These are phyloP conservation scores for Agaricus blazei DNA, from an alignment of 768 basidiomycete genomes.

Conservation along the genomic window DNA sequence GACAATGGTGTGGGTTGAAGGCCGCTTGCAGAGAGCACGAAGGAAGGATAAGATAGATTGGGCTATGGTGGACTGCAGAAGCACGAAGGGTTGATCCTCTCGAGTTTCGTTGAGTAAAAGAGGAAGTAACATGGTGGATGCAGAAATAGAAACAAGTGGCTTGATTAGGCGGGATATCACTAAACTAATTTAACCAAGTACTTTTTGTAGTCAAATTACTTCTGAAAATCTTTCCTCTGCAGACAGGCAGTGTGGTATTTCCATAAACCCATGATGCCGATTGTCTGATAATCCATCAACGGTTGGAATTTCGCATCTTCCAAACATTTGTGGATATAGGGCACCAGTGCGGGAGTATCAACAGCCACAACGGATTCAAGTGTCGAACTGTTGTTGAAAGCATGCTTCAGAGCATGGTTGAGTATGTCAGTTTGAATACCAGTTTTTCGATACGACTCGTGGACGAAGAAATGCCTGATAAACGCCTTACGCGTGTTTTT, in stretches of 20 bases:
- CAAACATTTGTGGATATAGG: constrained; percentile 43
- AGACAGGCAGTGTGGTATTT: constrained; percentile 28
- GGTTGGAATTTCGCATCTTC: constrained; percentile 44
- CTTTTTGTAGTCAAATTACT: constrained; percentile 3
- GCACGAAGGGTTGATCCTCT: constrained; percentile 35
- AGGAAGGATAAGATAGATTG: constrained; percentile 57
- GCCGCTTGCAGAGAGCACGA: constrained; percentile 27
- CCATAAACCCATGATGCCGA: constrained; percentile 56
- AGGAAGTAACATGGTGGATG: constrained; percentile 12
- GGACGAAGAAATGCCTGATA: constrained; percentile 73
- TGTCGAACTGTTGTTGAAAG: constrained; percentile 41
- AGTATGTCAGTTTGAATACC: constrained; percentile 65
- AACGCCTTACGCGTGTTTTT: constrained; percentile 47
- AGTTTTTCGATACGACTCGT: constrained; percentile 53
- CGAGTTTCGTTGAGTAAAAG: not conserved
- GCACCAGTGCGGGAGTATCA: constrained; percentile 42
- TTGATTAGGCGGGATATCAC: constrained; percentile 6
- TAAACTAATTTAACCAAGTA: constrained; percentile 4
- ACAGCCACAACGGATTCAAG: constrained; percentile 41
- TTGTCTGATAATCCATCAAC: constrained; percentile 33
- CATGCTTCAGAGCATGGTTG: constrained; percentile 47
- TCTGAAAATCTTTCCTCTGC: constrained; percentile 43
- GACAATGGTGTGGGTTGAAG: constrained; percentile 7
- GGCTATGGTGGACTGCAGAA: constrained; percentile 55
- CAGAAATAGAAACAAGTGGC: not conserved